Evolutionary conservation across 2,329 filamentous ascomycete species (phyloP), one percentile per base, ranked within the genome.

Genomic region (Arthrobotrys iridis): DNA sequence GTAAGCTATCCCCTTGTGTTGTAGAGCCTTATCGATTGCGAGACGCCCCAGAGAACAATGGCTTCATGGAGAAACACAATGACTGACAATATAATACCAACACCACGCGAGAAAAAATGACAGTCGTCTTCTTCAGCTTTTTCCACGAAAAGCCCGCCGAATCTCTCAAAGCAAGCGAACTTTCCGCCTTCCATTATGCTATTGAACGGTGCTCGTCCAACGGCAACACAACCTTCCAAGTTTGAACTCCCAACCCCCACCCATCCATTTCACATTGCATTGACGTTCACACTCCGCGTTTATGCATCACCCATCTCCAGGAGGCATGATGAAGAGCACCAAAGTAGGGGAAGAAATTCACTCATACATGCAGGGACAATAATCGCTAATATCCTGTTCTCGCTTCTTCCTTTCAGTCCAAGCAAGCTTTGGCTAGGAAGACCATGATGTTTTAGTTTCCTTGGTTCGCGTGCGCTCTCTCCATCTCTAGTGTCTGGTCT

Each of bases 51-150:
- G 28, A 33, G 28, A 33, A 5, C 28, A 33, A 33, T n/a, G n/a
- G n/a, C n/a, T n/a, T n/a, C 28, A 33, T 43, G 40, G 6, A 22
- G 3, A 22, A 43, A 43, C 4, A 43, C 18, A 6, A 35, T 52
- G 5, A 13, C 50, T 55, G 18, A 55, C 50, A 22, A 24, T 24
- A 37, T 37, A 22, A 24, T 24, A 37, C 24, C 18, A 18, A n/a
- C n/a, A 22, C 28, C 28, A 7, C 8, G 10, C 37, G 50, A 37
- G 15, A 37, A 41, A n/a, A n/a, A n/a, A n/a, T n/a, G n/a, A n/a
- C 35, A 74, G 70, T 74, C 55, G 52, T 74, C 5, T 66, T 65
- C 37, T 74, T 74, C 55, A 63, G 70, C 28, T 67, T 66, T n/a
- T 62, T 33, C 18, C 52, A 67, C 6, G 43, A 45, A n/a, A 66